Percentiles rank a stretch among this genome's conserved stretches.
Conservation (phyloP, 345 rosid species). For the Draba incana region DNA sequence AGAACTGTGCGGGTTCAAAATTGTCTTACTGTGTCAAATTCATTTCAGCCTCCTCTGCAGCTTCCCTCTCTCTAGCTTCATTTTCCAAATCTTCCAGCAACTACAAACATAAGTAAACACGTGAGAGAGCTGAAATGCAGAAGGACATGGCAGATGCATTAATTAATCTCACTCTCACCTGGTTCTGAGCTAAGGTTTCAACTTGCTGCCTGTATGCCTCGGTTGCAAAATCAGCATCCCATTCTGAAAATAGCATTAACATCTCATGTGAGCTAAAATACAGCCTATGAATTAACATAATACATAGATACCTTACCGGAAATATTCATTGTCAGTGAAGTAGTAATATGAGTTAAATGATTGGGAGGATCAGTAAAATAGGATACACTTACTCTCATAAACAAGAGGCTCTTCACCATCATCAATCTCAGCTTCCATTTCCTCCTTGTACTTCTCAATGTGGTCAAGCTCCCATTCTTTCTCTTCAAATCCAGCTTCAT, state of each 20-base stretch:
- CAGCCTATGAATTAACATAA: constrained; percentile 19
- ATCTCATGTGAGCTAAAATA: constrained; percentile 28
- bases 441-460: constrained; percentile 93
- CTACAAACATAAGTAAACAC: constrained; percentile 50
- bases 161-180: constrained; percentile 66
- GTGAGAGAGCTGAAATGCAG: constrained; percentile 26
- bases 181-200: constrained; percentile 90
- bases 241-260: constrained; percentile 53
- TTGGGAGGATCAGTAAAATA: constrained; percentile 18
- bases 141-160: constrained; percentile 16
- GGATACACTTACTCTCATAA: constrained; percentile 80
- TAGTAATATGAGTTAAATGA: constrained; percentile 16
- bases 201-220: constrained; percentile 99
- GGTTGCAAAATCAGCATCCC: constrained; percentile 99
- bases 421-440: constrained; percentile 99
- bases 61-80: constrained; percentile 86
- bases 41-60: constrained; percentile 56
- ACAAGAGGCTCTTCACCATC: constrained; percentile 97
- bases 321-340: constrained; percentile 14
- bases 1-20: constrained; percentile 31
- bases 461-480: constrained; percentile 97
- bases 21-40: constrained; percentile 64
- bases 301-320: constrained; percentile 1
- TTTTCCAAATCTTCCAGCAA: constrained; percentile 90
- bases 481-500: constrained; percentile 81